Conservation (phyloP, 768 basidiomycete species). For the Mycena epipterygia region DNA sequence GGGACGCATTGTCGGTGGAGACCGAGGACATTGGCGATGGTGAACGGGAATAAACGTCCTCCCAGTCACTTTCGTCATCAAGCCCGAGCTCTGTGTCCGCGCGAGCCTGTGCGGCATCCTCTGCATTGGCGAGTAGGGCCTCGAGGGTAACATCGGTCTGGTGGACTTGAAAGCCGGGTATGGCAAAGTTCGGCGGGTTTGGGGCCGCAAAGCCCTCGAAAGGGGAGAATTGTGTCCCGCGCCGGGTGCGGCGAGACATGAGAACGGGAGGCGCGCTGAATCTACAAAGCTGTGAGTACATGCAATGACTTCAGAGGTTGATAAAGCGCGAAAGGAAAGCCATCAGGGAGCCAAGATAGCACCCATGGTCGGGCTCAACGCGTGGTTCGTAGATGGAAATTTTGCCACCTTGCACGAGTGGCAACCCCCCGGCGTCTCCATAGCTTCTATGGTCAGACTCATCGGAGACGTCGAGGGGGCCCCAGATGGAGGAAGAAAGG, state of each 20-base stretch:
- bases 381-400: neutral
- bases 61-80: conserved; percentile 4
- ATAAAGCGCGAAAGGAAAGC: neutral
- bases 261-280: neutral
- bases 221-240: neutral
- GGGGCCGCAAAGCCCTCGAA: neutral
- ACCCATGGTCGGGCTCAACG: neutral
- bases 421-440: neutral
- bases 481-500: neutral
- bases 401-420: neutral
- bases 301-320: neutral
- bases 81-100: neutral
- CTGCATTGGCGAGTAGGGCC: neutral
- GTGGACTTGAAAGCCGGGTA: neutral
- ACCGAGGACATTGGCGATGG: neutral
- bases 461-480: neutral
- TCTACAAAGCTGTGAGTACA: neutral
- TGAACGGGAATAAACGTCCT: neutral
- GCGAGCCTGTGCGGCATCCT: neutral
- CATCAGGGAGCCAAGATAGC: neutral
- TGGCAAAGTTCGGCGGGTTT: no score
- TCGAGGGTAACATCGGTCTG: neutral
- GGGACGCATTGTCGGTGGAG: neutral
- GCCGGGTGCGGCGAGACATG: neutral
- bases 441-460: conserved; percentile 2